Evolutionary conservation across 331 rosid species (phyloP), one percentile per base, ranked within the genome.

Genomic region (Prunus yedoensis): DNA sequence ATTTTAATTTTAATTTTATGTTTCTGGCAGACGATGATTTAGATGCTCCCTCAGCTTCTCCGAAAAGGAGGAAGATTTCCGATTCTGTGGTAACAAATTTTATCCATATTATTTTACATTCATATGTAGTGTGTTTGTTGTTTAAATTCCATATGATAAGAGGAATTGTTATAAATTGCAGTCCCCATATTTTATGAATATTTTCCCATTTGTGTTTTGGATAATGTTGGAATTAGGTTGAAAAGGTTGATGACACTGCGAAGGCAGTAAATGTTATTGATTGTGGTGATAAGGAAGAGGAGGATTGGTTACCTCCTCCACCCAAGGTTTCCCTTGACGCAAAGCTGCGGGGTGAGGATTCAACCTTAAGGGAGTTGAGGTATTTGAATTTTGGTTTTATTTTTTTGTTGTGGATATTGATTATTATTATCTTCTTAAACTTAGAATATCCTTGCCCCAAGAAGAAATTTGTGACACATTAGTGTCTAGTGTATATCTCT

Each of bases 291-390:
- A 65, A 77, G 43, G 91, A 89, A 2, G 88, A 85, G 51, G 96
- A 92, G 74, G 97, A 94, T 74, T 92, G 99, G 99, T 80, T 94
- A 14, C 88, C 81, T 62, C 89, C 97, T 83, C 97, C 97, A 9
- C 97, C 99, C 2, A 89, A 89, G 85, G 81, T 83, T 65, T 57
- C 83, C 0, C 38, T 52, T n/a, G 76, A 78, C 53, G 51, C 78
- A 2, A 73, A 68, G 73, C 69, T 32, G 54, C 50, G 70, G 46
- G 85, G 56, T 12, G 91, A 89, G 70, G 84, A 92, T 84, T 89
- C 99, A 12, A 89, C 93, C 49, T 74, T 92, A 68, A 90, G 70
- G 85, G 82, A 82, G 16, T 76, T 92, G 82, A 92, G 97, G 99
- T 90, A 87, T 76, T 71, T 17, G 47, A 3, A 13, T 53, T 51